Evolutionary conservation across 805 yeast species (phyloP).

Genomic region (Teunomyces funiuensis): DNA sequence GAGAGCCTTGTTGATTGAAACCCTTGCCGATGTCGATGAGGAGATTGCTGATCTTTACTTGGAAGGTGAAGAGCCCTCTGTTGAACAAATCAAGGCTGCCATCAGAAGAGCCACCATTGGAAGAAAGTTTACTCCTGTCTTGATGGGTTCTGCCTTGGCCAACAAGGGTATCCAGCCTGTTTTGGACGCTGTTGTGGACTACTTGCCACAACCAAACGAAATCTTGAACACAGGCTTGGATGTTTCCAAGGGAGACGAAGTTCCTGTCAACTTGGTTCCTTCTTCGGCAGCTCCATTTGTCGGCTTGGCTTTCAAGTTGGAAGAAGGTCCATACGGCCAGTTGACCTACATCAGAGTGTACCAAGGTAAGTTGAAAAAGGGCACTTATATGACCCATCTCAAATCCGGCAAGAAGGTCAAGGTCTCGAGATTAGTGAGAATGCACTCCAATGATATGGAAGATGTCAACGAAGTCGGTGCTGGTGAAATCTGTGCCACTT

Average conservation of each 20-base stretch:
- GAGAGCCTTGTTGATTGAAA: constrained; percentile 82
- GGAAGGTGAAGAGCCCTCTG: constrained; percentile 86
- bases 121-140: constrained; percentile 96
- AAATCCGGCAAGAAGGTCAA: constrained; percentile 92
- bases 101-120: constrained; percentile 95
- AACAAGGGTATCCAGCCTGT: constrained; percentile 95
- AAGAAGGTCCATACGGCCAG: constrained; percentile 98
- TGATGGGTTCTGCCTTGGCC: constrained; percentile 98
- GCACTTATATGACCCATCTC: constrained; percentile 82
- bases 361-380: constrained; percentile 93
- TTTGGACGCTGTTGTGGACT: constrained; percentile 93
- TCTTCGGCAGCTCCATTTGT: constrained; percentile 78
- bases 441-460: constrained; percentile 99
- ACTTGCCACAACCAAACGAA: constrained; percentile 93
- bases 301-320: constrained; percentile 97
- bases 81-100: constrained; percentile 80
- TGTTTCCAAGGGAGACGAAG: constrained; percentile 50
- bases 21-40: constrained; percentile 96
- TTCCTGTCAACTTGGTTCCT: constrained; percentile 71
- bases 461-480: constrained; percentile 94
- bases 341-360: constrained; percentile 94
- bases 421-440: constrained; percentile 85
- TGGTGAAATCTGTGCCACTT: constrained; percentile 99
- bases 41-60: constrained; percentile 91
- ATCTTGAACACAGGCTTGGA: constrained; percentile 89